Evolutionary conservation across 2,329 filamentous ascomycete species (phyloP), one percentile per base, ranked within the genome.

Genomic region (Tolypocladium nubicola): DNA sequence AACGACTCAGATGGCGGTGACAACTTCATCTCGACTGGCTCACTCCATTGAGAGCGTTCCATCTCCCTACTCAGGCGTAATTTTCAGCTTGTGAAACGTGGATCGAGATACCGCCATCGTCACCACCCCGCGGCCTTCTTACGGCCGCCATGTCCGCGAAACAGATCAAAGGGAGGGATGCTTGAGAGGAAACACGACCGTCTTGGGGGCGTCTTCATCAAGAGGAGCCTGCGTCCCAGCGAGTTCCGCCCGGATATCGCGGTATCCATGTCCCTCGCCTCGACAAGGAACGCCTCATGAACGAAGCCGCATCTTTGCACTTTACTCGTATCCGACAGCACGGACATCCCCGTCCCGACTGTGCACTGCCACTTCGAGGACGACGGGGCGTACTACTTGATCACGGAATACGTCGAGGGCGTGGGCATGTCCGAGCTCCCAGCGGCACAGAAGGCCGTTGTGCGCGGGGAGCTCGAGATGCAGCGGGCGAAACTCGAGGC

Each of bases 101-200:
- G 13, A 13, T 37, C 35, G 37, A 38, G 45, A 14, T 23, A 30
- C 23, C 9, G 35, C 30, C 26, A 33, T 16, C 7, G 35, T 50
- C 19, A 33, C 23, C 19, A 35, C 11, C 37, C 13, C 35, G 38
- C 35, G 33, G 16, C 49, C 16, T 37, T 38, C 13, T 52, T 16
- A 37, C 49, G 30, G 49, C 30, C 26, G 10, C 35, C 0, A 52
- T 52, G 50, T 21, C 50, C 50, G 8, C 16, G 35, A 23, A 38
- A 39, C 33, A 16, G 35, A 9, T 39, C 7, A 26, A 60, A 63
- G 60, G 57, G 61, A 66, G 39, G 61, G 64, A 2, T 65, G 62
- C 41, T 55, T 54, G 67, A 70, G 56, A 61, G 66, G 52, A 68
- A 68, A 59, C 68, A 70, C 52, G 70, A 67, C 54, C 63, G 63